Evolutionary conservation across 148 eudicot genomes (phyloP).

Genomic region (Camellia granthamiana): DNA sequence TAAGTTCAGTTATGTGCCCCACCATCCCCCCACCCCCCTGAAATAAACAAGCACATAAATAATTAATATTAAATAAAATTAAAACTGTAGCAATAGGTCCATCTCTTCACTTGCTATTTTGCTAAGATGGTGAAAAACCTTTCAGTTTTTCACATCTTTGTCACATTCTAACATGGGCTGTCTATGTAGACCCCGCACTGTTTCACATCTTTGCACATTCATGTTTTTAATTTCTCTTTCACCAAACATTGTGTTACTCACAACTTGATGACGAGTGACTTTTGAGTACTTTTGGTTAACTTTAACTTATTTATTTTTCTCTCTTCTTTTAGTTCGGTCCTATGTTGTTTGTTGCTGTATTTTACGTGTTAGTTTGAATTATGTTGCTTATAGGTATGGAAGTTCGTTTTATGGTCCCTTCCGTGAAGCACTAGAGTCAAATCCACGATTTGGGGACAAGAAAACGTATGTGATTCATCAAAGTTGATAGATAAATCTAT

Average conservation of each 20-base stretch:
- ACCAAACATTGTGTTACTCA: not conserved
- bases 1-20: not conserved
- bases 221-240: not conserved
- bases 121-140: not conserved
- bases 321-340: not conserved
- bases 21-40: too few species aligned
- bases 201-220: too few species aligned
- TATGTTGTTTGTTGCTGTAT: not conserved
- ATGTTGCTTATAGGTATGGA: conserved; percentile 64
- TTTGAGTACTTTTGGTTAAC: not conserved
- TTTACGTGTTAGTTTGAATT: not conserved
- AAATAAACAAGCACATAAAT: not conserved
- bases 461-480: conserved; percentile 63
- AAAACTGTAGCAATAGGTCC: not conserved
- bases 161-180: not conserved
- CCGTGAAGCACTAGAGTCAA: conserved; percentile 95
- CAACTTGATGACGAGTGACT: not conserved
- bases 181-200: too few species aligned
- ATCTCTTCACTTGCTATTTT: not conserved
- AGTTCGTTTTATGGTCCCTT: conserved; percentile 98
- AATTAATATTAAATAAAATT: not conserved
- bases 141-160: not conserved
- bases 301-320: not conserved
- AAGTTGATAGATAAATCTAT: not conserved
- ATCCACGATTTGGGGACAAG: conserved; percentile 98